These are phyloP conservation scores for Carex pumila DNA, from an alignment of 176 grass and related monocot genomes.

Conservation along the genomic window DNA sequence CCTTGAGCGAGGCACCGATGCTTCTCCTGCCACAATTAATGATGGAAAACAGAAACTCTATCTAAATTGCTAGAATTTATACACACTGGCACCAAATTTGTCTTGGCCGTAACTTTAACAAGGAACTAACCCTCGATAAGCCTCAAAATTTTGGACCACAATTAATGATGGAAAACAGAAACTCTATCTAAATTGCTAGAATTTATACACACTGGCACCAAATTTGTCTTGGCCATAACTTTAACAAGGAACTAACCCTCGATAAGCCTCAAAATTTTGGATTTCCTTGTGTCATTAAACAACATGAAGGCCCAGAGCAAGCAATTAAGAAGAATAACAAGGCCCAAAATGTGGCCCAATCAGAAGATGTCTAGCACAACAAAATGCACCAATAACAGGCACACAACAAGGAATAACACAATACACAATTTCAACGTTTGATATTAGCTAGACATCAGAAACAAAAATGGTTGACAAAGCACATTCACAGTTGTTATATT, in stretches of 20 bases:
- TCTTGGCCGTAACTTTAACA: background rate
- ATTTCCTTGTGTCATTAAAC: background rate
- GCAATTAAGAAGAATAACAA: background rate
- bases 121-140: background rate
- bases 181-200: background rate
- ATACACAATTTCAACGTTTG: background rate
- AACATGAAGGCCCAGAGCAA: background rate
- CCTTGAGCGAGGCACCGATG: slow-evolving; percentile 20
- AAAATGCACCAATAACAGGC: background rate
- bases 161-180: background rate
- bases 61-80: background rate
- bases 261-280: background rate
- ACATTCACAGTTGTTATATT: background rate
- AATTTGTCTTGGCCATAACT: background rate
- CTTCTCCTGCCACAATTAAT: slow-evolving; percentile 49
- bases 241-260: background rate
- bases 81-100: background rate
- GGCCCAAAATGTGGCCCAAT: background rate
- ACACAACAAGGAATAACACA: background rate
- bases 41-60: background rate
- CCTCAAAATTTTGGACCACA: too few species aligned
- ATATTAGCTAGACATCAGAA: background rate
- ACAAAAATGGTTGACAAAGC: background rate
- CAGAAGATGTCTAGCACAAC: background rate
- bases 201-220: background rate